Evolutionary conservation across 106 monocot species (phyloP).

Genomic region (Agapanthus africanus): DNA sequence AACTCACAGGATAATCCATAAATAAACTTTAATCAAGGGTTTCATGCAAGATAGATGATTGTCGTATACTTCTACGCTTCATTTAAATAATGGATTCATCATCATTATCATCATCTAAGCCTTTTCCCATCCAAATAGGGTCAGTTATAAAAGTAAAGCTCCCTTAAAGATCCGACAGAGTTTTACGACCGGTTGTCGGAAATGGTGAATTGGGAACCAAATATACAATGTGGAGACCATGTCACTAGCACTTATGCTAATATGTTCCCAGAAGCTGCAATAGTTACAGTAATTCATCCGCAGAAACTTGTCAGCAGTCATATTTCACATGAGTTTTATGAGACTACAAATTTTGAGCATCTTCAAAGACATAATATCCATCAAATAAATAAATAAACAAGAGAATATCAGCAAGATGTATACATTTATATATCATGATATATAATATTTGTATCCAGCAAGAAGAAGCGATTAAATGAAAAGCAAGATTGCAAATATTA

Average conservation of each 20-base stretch:
- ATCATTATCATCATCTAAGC: no score
- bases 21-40: not conserved
- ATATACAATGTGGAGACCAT: not conserved
- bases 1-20: constrained; percentile 5
- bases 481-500: not conserved
- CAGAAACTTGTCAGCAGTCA: not conserved
- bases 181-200: no score
- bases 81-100: no score
- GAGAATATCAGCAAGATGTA: not conserved
- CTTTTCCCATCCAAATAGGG: no score
- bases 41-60: constrained; percentile 6
- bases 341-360: not conserved
- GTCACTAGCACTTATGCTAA: not conserved
- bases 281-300: not conserved
- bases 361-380: no score
- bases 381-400: not conserved
- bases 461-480: not conserved
- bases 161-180: no score
- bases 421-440: not conserved
- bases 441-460: not conserved
- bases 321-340: not conserved
- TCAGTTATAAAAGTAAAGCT: no score
- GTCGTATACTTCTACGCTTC: constrained; percentile 2
- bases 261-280: not conserved
- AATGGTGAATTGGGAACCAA: constrained; percentile 2